A percentile compares a stretch with the other conserved stretches of the same genome.
phyloP scores from a whole-genome alignment of 2,329 filamentous ascomycete species.

The Trichoderma brevicompactum region DNA sequence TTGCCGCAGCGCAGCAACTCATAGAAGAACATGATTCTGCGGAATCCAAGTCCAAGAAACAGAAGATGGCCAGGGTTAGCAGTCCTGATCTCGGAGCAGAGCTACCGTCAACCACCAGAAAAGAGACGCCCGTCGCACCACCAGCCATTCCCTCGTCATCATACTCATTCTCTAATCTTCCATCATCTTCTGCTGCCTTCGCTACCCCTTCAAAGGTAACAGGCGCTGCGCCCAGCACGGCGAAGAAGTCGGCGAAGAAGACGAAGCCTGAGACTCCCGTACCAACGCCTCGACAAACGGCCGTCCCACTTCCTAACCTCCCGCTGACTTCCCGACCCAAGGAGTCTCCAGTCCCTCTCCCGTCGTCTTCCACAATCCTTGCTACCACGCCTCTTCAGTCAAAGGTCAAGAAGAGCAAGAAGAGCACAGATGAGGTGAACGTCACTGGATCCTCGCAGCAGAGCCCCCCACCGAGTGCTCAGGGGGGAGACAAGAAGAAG shows the following conservation, averaged over 20 bases:
- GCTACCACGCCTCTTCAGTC: slow-evolving; percentile 33
- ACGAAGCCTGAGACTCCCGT: slow-evolving; percentile 38
- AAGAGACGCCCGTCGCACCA: slow-evolving; percentile 43
- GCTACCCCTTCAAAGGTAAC: slow-evolving; percentile 36
- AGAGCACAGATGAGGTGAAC: slow-evolving; percentile 38
- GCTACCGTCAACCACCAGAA: slow-evolving; percentile 34
- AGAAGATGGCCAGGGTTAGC: slow-evolving; percentile 41
- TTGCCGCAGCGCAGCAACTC: slow-evolving; percentile 44
- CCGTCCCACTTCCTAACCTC: slow-evolving; percentile 44
- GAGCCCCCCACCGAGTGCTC: slow-evolving; percentile 33
- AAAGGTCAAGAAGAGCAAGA: slow-evolving; percentile 39
- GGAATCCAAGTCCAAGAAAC: slow-evolving; percentile 50
- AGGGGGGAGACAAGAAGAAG: slow-evolving; percentile 29
- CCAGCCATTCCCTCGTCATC: slow-evolving; percentile 38
- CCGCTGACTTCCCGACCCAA: slow-evolving; percentile 40
- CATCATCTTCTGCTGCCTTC: slow-evolving; percentile 29
- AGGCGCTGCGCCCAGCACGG: slow-evolving; percentile 32
- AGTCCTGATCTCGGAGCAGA: slow-evolving; percentile 45
- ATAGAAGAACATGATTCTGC: slow-evolving; percentile 41
- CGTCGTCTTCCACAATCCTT: slow-evolving; percentile 26
- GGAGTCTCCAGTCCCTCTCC: slow-evolving; percentile 35
- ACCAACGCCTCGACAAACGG: slow-evolving; percentile 38
- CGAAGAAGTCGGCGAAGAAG: slow-evolving; percentile 35
- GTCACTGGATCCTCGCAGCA: slow-evolving; percentile 29
- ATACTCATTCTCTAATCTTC: slow-evolving; percentile 31